These are phyloP conservation scores for Sugiyamaella marilandica DNA, from an alignment of 805 yeast genomes.

Conservation along the genomic window DNA sequence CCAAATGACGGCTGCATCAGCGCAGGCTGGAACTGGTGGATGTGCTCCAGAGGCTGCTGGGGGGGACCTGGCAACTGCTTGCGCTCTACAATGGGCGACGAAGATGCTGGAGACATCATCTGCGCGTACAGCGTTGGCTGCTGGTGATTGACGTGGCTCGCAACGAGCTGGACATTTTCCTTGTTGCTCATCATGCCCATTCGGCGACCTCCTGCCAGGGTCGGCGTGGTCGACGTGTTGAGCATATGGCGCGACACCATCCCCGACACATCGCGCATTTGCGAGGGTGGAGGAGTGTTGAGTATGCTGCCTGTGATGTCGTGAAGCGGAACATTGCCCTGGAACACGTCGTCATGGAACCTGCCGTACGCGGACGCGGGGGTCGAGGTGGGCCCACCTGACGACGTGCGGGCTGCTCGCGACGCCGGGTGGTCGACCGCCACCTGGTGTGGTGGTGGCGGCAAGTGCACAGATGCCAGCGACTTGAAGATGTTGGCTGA, in stretches of 20 bases:
- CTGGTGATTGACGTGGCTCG: neutral
- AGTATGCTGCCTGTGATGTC: conserved; percentile 17
- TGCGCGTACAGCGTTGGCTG: neutral
- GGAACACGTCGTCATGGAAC: neutral
- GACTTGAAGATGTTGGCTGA: conserved; percentile 33
- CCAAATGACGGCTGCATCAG: neutral
- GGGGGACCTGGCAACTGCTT: neutral
- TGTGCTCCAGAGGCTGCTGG: neutral
- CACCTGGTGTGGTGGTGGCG: conserved; percentile 36
- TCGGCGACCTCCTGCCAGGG: neutral
- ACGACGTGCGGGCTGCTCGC: neutral
- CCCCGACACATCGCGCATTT: conserved; percentile 9
- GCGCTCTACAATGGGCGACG: conserved; percentile 18
- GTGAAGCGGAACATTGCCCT: neutral
- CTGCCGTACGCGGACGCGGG: neutral
- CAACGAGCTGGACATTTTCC: conserved; percentile 1
- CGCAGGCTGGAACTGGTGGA: neutral
- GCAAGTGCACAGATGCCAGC: conserved; percentile 38
- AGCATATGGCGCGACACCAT: neutral
- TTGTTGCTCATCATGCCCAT: conserved; percentile 1
- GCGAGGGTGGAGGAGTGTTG: conserved; percentile 23
- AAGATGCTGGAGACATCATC: conserved; percentile 19
- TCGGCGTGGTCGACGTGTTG: conserved; percentile 1
- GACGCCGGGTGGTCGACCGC: conserved; percentile 4
- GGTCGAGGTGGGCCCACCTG: neutral